Percentiles rank a stretch among this genome's conserved stretches.
Conservation (phyloP, 495 filamentous ascomycete species). For the Tuber brumale region DNA sequence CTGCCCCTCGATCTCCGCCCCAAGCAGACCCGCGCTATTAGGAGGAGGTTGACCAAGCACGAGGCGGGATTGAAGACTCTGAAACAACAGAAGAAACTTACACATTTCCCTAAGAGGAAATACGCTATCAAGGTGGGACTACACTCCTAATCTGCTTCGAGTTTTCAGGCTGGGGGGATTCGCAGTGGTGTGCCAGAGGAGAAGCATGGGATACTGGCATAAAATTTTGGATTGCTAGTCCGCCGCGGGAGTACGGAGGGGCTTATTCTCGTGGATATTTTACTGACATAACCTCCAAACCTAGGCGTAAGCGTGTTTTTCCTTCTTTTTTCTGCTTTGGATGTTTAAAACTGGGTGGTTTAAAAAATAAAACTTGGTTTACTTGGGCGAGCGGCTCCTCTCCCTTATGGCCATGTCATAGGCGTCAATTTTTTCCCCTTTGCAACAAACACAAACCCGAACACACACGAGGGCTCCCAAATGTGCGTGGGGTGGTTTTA, state of each 20-base stretch:
- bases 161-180: neutral
- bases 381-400: slow-evolving; percentile 28
- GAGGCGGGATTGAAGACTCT: slow-evolving; percentile 73
- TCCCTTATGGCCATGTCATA: slow-evolving; percentile 25
- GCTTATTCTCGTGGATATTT: neutral
- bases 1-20: slow-evolving; percentile 90
- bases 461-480: slow-evolving; percentile 19
- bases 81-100: slow-evolving; percentile 87
- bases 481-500: slow-evolving; percentile 20
- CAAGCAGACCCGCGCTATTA: slow-evolving; percentile 94
- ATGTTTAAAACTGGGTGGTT: slow-evolving; percentile 30
- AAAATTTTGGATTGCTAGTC: neutral
- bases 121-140: slow-evolving; percentile 84
- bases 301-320: slow-evolving; percentile 36
- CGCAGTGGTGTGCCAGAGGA: no score
- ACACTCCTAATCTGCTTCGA: slow-evolving; percentile 6
- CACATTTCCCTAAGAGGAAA: slow-evolving; percentile 97
- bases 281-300: slow-evolving; percentile 7
- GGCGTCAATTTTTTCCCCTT: slow-evolving; percentile 22
- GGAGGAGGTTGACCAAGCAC: slow-evolving; percentile 81
- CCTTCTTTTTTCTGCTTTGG: slow-evolving; percentile 22
- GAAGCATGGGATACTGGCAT: neutral
- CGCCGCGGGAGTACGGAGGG: neutral
- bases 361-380: slow-evolving; percentile 32
- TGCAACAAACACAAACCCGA: slow-evolving; percentile 1